phyloP scores from a whole-genome alignment of 768 basidiomycete species.

The Trichaptum fuscoviolaceum region DNA sequence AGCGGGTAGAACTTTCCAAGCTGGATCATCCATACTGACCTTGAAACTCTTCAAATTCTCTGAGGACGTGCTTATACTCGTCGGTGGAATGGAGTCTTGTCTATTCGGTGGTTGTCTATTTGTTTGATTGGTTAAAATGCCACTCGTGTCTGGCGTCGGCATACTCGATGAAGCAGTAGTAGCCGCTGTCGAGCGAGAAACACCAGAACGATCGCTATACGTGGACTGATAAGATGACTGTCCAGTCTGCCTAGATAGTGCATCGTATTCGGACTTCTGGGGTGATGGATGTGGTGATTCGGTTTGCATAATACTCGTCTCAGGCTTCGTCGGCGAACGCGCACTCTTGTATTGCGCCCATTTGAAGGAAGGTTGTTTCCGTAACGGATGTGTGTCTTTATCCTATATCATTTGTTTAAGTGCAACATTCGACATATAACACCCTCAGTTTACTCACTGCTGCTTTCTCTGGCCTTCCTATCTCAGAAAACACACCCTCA shows the following conservation, averaged over 20 bases:
- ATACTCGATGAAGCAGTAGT: not conserved
- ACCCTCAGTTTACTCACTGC: not conserved
- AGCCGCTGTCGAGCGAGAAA: not conserved
- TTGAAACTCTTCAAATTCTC: constrained; percentile 92
- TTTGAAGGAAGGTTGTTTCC: constrained; percentile 78
- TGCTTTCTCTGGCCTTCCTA: not conserved
- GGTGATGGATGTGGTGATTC: constrained; percentile 82
- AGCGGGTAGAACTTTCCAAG: constrained; percentile 97
- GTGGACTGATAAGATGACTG: constrained; percentile 4
- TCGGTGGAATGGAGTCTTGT: not conserved
- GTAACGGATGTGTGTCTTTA: constrained; percentile 42
- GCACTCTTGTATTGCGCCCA: constrained; percentile 81
- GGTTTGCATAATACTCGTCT: constrained; percentile 30
- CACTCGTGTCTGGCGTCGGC: constrained; percentile 1
- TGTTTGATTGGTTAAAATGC: not conserved
- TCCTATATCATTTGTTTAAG: constrained; percentile 6
- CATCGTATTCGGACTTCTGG: constrained; percentile 70
- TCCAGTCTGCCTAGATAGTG: constrained; percentile 9
- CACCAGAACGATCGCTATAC: not conserved
- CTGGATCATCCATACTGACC: constrained; percentile 95
- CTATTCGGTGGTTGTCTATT: not conserved
- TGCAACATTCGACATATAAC: not conserved
- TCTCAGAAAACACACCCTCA: constrained; percentile 18
- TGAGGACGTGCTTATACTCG: constrained; percentile 13
- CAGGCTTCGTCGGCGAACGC: constrained; percentile 76